Conservation (phyloP, 108 stramenopile genomes). For the Nannochloropsis salina region DNA sequence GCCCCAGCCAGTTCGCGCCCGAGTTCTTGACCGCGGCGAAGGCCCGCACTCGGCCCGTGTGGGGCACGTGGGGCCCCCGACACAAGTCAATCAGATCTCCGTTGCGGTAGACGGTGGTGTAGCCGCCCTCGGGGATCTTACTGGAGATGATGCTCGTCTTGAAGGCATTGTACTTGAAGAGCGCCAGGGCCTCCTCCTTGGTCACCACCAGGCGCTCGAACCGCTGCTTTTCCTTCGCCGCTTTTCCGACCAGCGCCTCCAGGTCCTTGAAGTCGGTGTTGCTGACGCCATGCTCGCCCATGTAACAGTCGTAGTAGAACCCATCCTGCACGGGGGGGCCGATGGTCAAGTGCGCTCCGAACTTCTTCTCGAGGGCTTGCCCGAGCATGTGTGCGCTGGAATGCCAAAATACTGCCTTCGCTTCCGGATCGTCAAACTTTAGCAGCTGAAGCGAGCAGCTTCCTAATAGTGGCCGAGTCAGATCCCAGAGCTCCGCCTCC, state of each 20-base stretch:
- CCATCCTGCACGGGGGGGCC: conserved; percentile 91
- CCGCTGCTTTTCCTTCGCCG: conserved; percentile 85
- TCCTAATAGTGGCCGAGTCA: conserved; percentile 61
- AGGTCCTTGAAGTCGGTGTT: conserved; percentile 85
- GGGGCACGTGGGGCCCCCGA: conserved; percentile 89
- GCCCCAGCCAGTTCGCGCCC: conserved; percentile 76
- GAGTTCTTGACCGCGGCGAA: conserved; percentile 83
- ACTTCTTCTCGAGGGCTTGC: conserved; percentile 87
- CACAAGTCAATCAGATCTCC: conserved; percentile 97
- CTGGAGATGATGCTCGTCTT: conserved; percentile 71
- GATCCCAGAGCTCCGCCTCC: conserved; percentile 81
- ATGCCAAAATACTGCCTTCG: conserved; percentile 95
- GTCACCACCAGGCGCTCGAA: conserved; percentile 96
- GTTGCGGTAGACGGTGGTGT: conserved; percentile 94
- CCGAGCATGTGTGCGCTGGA: conserved; percentile 95
- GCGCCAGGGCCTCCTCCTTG: conserved; percentile 90
- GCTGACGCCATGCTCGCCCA: conserved; percentile 66
- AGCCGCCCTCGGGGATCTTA: conserved; percentile 87
- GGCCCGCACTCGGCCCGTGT: conserved; percentile 89
- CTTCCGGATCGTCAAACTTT: conserved; percentile 52
- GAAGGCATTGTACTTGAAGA: conserved; percentile 96
- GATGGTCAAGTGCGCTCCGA: conserved; percentile 84
- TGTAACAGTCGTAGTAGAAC: conserved; percentile 98
- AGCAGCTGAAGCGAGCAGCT: conserved; percentile 45
- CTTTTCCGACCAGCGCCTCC: conserved; percentile 68